Conservation (phyloP, 1,284 basidiomycete genomes). For the Taiwanofungus camphoratus region DNA sequence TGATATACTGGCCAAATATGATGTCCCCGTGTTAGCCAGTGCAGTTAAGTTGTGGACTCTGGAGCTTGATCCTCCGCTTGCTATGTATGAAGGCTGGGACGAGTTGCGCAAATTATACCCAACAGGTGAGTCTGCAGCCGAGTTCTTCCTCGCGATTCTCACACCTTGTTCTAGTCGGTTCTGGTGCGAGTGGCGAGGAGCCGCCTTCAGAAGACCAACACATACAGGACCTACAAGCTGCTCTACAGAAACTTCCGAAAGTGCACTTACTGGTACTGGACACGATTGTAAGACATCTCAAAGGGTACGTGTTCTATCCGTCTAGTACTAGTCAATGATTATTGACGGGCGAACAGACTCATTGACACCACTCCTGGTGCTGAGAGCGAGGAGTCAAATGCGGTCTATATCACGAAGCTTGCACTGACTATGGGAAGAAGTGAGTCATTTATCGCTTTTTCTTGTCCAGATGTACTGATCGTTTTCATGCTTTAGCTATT, state of each 20-base stretch:
- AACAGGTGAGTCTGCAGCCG: slow-evolving; percentile 32
- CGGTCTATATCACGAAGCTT: slow-evolving; percentile 81
- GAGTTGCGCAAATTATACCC: slow-evolving; percentile 83
- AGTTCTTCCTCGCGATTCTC: no score
- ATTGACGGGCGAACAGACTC: slow-evolving; percentile 39
- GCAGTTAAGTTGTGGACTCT: slow-evolving; percentile 83
- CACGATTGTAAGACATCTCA: slow-evolving; percentile 74
- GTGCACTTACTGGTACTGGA: slow-evolving; percentile 84
- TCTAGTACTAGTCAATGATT: not conserved
- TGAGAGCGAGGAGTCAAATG: slow-evolving; percentile 61
- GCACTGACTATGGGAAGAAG: slow-evolving; percentile 82
- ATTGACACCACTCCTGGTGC: slow-evolving; percentile 50
- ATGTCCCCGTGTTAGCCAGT: slow-evolving; percentile 81
- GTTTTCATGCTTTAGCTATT: slow-evolving; percentile 45
- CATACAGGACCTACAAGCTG: slow-evolving; percentile 61
- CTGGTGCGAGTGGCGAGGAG: slow-evolving; percentile 43
- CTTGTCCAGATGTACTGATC: not conserved
- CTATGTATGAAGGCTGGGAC: slow-evolving; percentile 85
- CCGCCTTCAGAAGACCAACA: slow-evolving; percentile 50
- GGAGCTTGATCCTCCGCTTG: slow-evolving; percentile 80
- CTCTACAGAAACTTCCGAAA: slow-evolving; percentile 71
- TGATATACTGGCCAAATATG: slow-evolving; percentile 70
- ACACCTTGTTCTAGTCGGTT: slow-evolving; percentile 51
- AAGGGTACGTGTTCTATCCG: slow-evolving; percentile 43
- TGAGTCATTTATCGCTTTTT: slow-evolving; percentile 36